Evolutionary conservation across 768 basidiomycete genomes (phyloP).

Genomic region (Amanita subjunquillea): DNA sequence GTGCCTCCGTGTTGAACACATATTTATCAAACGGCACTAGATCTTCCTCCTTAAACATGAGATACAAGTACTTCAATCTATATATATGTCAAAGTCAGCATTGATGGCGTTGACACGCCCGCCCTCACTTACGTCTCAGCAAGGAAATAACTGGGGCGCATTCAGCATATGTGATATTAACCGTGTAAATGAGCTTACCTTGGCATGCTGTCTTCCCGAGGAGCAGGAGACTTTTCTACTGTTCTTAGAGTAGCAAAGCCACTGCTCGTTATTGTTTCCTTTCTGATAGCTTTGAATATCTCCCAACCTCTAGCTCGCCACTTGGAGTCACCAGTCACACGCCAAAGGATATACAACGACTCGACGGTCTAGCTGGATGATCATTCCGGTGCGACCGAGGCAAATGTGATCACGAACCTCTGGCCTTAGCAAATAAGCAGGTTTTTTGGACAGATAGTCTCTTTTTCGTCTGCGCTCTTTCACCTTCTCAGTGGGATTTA

Average conservation of each 20-base stretch:
- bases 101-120: neutral
- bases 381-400: neutral
- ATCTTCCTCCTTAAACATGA: constrained; percentile 59
- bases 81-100: neutral
- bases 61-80: constrained; percentile 65
- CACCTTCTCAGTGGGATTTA: constrained; percentile 2
- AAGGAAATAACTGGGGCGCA: constrained; percentile 31
- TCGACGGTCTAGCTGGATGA: constrained; percentile 47
- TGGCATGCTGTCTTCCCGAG: constrained; percentile 54
- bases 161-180: neutral
- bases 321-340: constrained; percentile 49
- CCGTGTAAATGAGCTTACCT: constrained; percentile 30
- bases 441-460: constrained; percentile 43
- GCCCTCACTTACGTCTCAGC: constrained; percentile 32
- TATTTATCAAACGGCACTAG: constrained; percentile 43
- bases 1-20: constrained; percentile 66
- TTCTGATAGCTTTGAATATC: constrained; percentile 59
- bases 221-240: constrained; percentile 33
- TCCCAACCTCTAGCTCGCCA: constrained; percentile 69
- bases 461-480: constrained; percentile 21
- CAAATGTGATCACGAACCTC: constrained; percentile 34
- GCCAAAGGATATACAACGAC: constrained; percentile 63
- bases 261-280: constrained; percentile 39
- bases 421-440: constrained; percentile 52
- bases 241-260: constrained; percentile 54